These are phyloP conservation scores for Notholithocarpus densiflorus DNA, from an alignment of 306 rosid genomes.

Conservation along the genomic window DNA sequence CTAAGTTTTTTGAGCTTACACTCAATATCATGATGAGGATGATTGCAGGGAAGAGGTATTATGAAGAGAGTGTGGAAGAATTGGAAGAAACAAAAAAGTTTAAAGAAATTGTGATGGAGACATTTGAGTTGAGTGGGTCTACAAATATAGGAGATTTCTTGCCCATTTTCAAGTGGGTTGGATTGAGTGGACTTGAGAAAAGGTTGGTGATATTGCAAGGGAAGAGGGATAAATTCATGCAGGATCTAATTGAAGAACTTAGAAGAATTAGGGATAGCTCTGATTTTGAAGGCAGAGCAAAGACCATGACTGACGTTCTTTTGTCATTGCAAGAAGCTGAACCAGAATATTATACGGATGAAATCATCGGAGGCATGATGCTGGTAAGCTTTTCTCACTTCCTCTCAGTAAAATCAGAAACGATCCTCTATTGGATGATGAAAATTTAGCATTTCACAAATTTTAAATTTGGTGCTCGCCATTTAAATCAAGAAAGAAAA, in stretches of 20 bases:
- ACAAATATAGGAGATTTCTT: constrained; percentile 31
- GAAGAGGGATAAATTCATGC: constrained; percentile 30
- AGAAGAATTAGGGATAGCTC: background rate
- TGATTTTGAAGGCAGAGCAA: constrained; percentile 5
- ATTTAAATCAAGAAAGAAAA: too few species aligned
- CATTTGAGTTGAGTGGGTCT: constrained; percentile 12
- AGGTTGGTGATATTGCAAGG: constrained; percentile 15
- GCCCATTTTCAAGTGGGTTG: constrained; percentile 19
- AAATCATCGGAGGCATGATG: constrained; percentile 30
- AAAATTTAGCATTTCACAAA: too few species aligned
- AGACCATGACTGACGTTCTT: constrained; percentile 36
- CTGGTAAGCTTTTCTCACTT: constrained; percentile 10
- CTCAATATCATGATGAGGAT: constrained; percentile 36
- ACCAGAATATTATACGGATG: constrained; percentile 31
- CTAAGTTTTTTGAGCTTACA: constrained; percentile 25
- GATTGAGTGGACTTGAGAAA: constrained; percentile 9
- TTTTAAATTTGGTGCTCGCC: too few species aligned
- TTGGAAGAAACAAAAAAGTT: constrained; percentile 20
- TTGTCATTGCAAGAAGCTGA: constrained; percentile 28
- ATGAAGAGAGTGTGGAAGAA: constrained; percentile 13
- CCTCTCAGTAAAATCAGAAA: background rate
- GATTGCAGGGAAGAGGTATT: constrained; percentile 33
- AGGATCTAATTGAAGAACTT: constrained; percentile 28
- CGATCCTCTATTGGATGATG: too few species aligned
- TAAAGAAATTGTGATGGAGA: constrained; percentile 13